phyloP scores from a whole-genome alignment of 1,139 yeast species.

The Debaryomyces nepalensis region DNA sequence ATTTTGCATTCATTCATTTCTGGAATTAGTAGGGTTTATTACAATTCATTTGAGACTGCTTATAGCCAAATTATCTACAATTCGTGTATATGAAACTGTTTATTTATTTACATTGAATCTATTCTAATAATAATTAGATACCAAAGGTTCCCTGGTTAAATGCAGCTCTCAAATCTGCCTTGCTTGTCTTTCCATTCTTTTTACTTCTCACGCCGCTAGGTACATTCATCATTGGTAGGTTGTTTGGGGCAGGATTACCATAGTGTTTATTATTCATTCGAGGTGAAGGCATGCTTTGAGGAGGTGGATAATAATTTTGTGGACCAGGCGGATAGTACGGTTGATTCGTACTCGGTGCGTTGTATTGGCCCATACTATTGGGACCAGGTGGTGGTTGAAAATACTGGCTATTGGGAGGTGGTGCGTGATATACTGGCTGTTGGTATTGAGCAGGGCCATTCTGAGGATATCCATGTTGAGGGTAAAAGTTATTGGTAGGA shows the following conservation, averaged over 20 bases:
- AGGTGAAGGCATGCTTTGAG: slow-evolving; percentile 12
- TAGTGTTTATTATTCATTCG: slow-evolving; percentile 9
- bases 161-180: slow-evolving; percentile 48
- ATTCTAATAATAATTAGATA: slow-evolving; percentile 26
- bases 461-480: background rate
- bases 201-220: slow-evolving; percentile 41
- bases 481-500: background rate
- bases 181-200: slow-evolving; percentile 41
- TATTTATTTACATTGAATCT: too few relatives aligned
- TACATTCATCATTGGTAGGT: slow-evolving; percentile 42
- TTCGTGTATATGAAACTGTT: too few relatives aligned
- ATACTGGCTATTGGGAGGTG: slow-evolving; percentile 5
- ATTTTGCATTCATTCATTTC: slow-evolving; percentile 7
- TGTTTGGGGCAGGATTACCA: slow-evolving; percentile 29
- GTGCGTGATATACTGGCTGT: background rate
- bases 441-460: background rate
- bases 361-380: background rate
- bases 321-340: slow-evolving; percentile 14
- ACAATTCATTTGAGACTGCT: too few relatives aligned
- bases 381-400: background rate
- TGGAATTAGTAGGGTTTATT: too few relatives aligned
- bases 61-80: too few relatives aligned
- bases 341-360: slow-evolving; percentile 4
- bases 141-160: slow-evolving; percentile 48
- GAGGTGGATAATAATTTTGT: slow-evolving; percentile 7